Evolutionary conservation across 306 rosid genomes (phyloP).

Genomic region (Boehmeria nivea): DNA sequence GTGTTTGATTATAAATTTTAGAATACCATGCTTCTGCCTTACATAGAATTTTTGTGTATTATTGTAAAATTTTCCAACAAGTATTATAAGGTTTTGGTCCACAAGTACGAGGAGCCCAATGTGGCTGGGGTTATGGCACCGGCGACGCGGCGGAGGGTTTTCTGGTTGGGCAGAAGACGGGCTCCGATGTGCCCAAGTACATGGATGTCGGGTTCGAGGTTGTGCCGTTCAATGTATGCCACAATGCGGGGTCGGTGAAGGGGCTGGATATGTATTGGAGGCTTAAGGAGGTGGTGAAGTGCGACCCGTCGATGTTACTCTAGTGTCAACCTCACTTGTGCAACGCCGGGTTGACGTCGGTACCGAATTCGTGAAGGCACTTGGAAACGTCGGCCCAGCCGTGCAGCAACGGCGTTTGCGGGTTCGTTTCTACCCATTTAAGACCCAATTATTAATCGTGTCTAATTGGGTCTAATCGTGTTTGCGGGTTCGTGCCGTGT

Average conservation of each 20-base stretch:
- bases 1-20: no score
- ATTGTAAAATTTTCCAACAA: no score
- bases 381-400: slow-evolving; percentile 79
- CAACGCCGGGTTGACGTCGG: slow-evolving; percentile 90
- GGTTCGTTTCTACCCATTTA: no score
- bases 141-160: slow-evolving; percentile 84
- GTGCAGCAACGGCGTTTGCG: no score
- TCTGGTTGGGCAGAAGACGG: slow-evolving; percentile 37
- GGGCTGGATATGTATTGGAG: slow-evolving; percentile 45
- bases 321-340: no score
- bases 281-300: slow-evolving; percentile 46
- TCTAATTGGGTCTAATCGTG: no score
- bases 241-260: slow-evolving; percentile 46
- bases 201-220: slow-evolving; percentile 99
- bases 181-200: slow-evolving; percentile 60
- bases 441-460: no score
- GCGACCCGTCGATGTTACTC: no score
- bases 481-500: no score
- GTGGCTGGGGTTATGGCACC: slow-evolving; percentile 86
- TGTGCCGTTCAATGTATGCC: slow-evolving; percentile 71
- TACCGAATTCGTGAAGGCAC: slow-evolving; percentile 63
- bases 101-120: slow-evolving; percentile 76
- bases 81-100: slow-evolving; percentile 89
- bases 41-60: no score
- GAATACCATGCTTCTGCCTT: no score